phyloP scores from a whole-genome alignment of 768 basidiomycete species.

The Rhizopogon vinicolor region DNA sequence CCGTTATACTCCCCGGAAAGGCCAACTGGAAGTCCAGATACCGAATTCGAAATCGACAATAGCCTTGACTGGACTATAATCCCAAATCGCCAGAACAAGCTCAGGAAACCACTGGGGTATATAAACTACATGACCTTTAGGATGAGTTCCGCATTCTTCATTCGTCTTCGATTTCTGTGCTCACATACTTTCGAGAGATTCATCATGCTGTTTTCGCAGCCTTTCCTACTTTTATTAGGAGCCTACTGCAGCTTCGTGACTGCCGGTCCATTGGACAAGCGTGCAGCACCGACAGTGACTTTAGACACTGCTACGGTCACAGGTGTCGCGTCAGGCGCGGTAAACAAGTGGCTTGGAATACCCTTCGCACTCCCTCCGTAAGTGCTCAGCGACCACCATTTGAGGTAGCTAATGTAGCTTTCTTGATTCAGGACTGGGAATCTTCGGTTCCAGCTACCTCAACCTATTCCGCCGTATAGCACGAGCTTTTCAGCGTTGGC shows the following conservation, averaged over 20 bases:
- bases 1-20: no score
- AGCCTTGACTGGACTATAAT: not conserved
- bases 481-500: constrained; percentile 28
- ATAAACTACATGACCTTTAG: not conserved
- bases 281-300: constrained; percentile 15
- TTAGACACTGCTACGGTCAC: constrained; percentile 25
- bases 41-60: not conserved
- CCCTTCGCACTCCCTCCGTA: constrained; percentile 38
- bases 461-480: constrained; percentile 21
- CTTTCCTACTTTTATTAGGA: not conserved
- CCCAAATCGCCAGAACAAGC: not conserved
- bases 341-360: constrained; percentile 33
- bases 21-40: no score
- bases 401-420: not conserved
- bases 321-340: constrained; percentile 19
- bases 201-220: not conserved
- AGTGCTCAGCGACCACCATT: constrained; percentile 3
- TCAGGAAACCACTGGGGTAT: not conserved
- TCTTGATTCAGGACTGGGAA: constrained; percentile 21
- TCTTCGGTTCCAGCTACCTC: constrained; percentile 23
- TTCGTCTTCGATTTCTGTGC: not conserved
- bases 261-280: not conserved
- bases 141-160: not conserved
- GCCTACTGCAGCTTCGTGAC: not conserved
- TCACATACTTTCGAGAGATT: not conserved